These are phyloP conservation scores for Rhinocladiella mackenziei DNA, from an alignment of 2,329 filamentous ascomycete genomes.

Conservation along the genomic window DNA sequence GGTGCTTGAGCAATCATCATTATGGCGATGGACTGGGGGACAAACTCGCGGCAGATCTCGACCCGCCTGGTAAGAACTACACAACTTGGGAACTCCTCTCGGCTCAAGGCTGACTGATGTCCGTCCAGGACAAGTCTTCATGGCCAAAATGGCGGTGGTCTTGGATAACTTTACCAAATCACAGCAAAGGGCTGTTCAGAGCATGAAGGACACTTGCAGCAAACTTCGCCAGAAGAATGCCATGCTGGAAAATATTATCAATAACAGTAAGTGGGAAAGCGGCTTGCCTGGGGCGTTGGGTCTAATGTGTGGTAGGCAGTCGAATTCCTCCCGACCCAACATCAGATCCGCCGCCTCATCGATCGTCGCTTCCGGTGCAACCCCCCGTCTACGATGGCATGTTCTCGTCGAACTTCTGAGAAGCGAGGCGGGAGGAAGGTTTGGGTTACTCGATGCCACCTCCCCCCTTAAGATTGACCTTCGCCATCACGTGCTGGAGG, in stretches of 20 bases:
- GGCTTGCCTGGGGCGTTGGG: neutral
- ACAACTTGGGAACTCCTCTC: neutral
- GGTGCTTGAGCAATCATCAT: slow-evolving; percentile 3
- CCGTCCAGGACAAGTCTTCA: slow-evolving; percentile 15
- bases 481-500: slow-evolving; percentile 1
- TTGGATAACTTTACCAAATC: slow-evolving; percentile 20
- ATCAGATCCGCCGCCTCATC: slow-evolving; percentile 1
- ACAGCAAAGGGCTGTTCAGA: slow-evolving; percentile 20
- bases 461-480: no score
- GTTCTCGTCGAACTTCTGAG: slow-evolving; percentile 7
- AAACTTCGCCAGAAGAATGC: slow-evolving; percentile 19
- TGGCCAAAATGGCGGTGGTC: slow-evolving; percentile 14
- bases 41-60: slow-evolving; percentile 11
- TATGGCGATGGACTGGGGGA: slow-evolving; percentile 1
- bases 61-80: slow-evolving; percentile 15
- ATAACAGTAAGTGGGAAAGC: slow-evolving; percentile 7
- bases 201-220: slow-evolving; percentile 18
- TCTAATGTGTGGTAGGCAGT: slow-evolving; percentile 7
- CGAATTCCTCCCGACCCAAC: slow-evolving; percentile 2
- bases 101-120: neutral
- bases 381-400: slow-evolving; percentile 6
- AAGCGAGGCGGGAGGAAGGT: neutral
- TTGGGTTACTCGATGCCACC: no score
- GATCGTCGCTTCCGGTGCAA: slow-evolving; percentile 9
- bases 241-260: slow-evolving; percentile 10